Percentiles rank a stretch among this genome's conserved stretches.
Evolutionary conservation across 805 yeast species (phyloP).

Genomic region (Saccharomyces paradoxus): DNA sequence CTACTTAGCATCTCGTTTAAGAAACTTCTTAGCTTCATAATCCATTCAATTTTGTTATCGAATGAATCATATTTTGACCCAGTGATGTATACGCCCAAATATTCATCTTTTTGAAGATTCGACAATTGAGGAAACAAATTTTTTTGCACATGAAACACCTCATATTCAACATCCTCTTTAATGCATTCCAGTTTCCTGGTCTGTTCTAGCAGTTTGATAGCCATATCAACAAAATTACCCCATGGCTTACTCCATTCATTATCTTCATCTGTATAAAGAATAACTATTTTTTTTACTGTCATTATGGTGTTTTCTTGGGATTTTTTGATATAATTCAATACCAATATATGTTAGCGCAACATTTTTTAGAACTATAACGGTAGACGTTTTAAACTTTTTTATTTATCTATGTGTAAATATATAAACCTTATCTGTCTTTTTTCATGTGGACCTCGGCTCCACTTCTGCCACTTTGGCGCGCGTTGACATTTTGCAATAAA

Average conservation of each 20-base stretch:
- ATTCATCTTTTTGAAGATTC: constrained; percentile 10
- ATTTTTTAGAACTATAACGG: neutral
- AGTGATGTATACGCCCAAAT: constrained; percentile 37
- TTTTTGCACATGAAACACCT: constrained; percentile 11
- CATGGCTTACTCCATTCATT: constrained; percentile 18
- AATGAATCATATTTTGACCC: constrained; percentile 44
- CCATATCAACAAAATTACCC: constrained; percentile 25
- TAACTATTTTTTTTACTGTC: constrained; percentile 13
- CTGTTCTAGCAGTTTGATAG: constrained; percentile 12
- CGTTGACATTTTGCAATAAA: neutral
- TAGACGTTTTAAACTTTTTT: neutral
- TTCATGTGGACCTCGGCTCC: neutral
- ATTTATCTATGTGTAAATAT: neutral
- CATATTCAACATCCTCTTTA: constrained; percentile 13
- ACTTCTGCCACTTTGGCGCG: neutral
- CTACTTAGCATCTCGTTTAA: constrained; percentile 16
- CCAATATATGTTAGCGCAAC: neutral
- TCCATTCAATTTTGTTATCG: constrained; percentile 34
- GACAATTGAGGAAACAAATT: constrained; percentile 21
- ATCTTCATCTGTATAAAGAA: constrained; percentile 21
- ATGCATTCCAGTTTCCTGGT: constrained; percentile 4
- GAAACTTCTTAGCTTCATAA: constrained; percentile 33
- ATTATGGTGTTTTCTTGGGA: neutral
- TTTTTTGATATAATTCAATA: neutral
- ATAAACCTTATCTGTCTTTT: neutral